Evolutionary conservation across 2,329 filamentous ascomycete genomes (phyloP).

Genomic region (Aspergillus candidus): DNA sequence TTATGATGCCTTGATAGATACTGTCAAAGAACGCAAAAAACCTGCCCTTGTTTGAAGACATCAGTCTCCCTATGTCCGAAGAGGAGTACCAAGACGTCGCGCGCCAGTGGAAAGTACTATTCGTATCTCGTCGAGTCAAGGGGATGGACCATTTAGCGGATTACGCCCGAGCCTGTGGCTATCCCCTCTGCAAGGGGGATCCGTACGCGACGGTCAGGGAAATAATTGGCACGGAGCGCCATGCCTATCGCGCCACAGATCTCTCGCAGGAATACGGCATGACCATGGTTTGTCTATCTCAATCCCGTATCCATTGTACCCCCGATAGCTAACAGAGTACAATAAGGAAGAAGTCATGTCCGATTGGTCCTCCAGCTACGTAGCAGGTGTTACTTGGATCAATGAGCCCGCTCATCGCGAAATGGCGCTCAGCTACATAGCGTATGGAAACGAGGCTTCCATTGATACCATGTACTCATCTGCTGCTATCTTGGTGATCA

Average conservation of each 20-base stretch:
- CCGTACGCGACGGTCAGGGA: background rate
- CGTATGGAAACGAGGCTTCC: constrained; percentile 19
- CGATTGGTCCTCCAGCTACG: constrained; percentile 7
- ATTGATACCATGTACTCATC: constrained; percentile 14
- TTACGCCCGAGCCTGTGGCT: background rate
- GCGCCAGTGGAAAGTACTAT: constrained; percentile 3
- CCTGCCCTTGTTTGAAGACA: background rate
- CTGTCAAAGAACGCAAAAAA: background rate
- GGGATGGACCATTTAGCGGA: background rate
- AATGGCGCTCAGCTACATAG: constrained; percentile 15
- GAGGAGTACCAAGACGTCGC: constrained; percentile 2
- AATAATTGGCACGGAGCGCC: background rate
- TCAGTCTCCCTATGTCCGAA: too few relatives aligned
- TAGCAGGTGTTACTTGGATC: constrained; percentile 20
- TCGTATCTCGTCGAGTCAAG: constrained; percentile 1
- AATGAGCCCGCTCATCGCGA: constrained; percentile 13
- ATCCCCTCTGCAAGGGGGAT: background rate
- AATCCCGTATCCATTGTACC: too few relatives aligned
- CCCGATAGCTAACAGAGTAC: background rate
- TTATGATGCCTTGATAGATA: background rate
- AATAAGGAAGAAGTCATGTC: background rate
- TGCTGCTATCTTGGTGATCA: constrained; percentile 18
- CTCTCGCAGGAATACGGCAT: background rate
- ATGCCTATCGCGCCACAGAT: background rate
- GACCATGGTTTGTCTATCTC: background rate